phyloP scores from a whole-genome alignment of 2,329 filamentous ascomycete species.

The Penicillium brevicompactum region DNA sequence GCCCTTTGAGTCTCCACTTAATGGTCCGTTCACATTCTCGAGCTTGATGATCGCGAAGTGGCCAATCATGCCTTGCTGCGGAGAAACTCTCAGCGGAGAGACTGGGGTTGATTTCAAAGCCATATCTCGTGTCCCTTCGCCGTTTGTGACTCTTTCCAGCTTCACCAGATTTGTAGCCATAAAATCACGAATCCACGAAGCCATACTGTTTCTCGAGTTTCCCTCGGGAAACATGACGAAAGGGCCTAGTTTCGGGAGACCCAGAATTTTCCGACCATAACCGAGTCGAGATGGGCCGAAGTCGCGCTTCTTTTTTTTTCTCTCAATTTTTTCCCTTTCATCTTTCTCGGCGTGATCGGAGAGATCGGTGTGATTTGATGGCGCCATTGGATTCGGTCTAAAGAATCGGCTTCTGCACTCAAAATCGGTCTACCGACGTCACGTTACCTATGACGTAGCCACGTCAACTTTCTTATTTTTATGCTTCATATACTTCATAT shows the following conservation, averaged over 20 bases:
- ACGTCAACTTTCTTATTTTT: no score
- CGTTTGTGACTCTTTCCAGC: neutral
- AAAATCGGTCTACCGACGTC: neutral
- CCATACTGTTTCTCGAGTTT: slow-evolving; percentile 9
- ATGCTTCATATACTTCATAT: no score
- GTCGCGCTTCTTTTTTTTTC: neutral
- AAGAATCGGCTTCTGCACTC: neutral
- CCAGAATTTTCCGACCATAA: slow-evolving; percentile 29
- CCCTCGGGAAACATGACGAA: slow-evolving; percentile 17
- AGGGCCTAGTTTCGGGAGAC: slow-evolving; percentile 12
- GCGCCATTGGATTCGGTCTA: slow-evolving; percentile 2
- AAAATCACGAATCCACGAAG: neutral
- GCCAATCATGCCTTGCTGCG: slow-evolving; percentile 12
- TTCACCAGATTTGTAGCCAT: slow-evolving; percentile 1
- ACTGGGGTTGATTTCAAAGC: slow-evolving; percentile 13
- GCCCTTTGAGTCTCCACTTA: slow-evolving; percentile 26
- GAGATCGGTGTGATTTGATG: neutral
- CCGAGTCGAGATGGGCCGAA: slow-evolving; percentile 17
- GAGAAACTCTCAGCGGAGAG: slow-evolving; percentile 4
- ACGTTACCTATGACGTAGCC: no score
- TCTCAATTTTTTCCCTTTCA: neutral
- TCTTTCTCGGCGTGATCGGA: slow-evolving; percentile 1
- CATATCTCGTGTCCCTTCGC: neutral
- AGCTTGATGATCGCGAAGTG: slow-evolving; percentile 1
- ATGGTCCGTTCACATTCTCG: slow-evolving; percentile 14